Evolutionary conservation across 2,329 filamentous ascomycete genomes (phyloP), one percentile per base, ranked within the genome.

Genomic region (Orbilia javanica): DNA sequence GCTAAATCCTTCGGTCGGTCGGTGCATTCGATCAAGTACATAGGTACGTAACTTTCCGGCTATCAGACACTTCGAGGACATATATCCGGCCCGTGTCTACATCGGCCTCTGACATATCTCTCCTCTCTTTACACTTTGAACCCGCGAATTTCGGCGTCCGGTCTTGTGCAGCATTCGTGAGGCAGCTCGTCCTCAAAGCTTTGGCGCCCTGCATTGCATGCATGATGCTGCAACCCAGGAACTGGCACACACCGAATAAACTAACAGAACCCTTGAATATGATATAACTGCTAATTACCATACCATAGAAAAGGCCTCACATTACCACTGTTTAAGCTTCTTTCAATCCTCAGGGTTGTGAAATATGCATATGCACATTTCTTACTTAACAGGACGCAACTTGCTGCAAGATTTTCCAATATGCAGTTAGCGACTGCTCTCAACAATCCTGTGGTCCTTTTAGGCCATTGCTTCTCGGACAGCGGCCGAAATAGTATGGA

Each of bases 201-300:
- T 52, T 50, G n/a, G 68, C 50, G 62, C 69, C 62, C 25, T 66
- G 69, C 69, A 73, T 52, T 73, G 69, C 69, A 66, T 73, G 69
- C 69, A 66, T 48, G 50, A 50, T 48, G 69, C 39, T 44, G 36
- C 22, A 52, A 73, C 57, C 60, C 69, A 73, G 48, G 69, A 46
- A 66, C 64, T 68, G 18, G 64, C 34, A 52, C 68, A 63, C 42
- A 44, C 55, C 22, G 18, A 48, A 42, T 27, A 67, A n/a, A 34
- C 27, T 27, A 36, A 36, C n/a, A 48, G 34, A 39, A 27, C 34
- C 46, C 39, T 36, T 62, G 48, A 5, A 57, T 42, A 34, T 42
- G 42, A 34, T 50, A 34, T 62, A 57, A 27, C 31, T 27, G 18
- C n/a, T n/a, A n/a, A n/a, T n/a, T 48, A 62, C 52, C 34, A 44